Conservation (phyloP, 1,284 basidiomycete species). For the Cystobasidium pallidum region DNA sequence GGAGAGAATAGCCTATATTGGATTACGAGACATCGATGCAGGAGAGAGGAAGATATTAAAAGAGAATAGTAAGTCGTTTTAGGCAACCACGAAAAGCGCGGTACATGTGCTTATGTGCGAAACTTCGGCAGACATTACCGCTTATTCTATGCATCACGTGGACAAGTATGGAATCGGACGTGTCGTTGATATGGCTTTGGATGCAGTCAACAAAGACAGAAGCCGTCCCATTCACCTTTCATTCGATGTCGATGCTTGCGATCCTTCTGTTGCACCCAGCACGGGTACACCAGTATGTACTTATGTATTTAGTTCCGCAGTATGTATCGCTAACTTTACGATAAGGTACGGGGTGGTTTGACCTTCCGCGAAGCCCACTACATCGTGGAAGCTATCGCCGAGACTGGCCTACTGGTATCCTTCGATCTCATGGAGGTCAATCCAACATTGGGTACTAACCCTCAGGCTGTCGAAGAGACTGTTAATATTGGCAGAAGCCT, state of each 20-base stretch:
- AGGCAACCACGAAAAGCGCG: too few species aligned
- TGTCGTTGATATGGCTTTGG: conserved; percentile 93
- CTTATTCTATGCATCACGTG: conserved; percentile 97
- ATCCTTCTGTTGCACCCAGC: conserved; percentile 76
- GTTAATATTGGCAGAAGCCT: conserved; percentile 93
- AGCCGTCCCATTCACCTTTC: conserved; percentile 88
- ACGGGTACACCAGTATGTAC: conserved; percentile 86
- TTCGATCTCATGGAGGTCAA: conserved; percentile 98
- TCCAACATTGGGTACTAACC: conserved; percentile 71
- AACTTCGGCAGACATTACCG: conserved; percentile 69
- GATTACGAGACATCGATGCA: conserved; percentile 87
- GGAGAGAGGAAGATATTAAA: conserved; percentile 87
- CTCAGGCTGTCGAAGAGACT: conserved; percentile 79
- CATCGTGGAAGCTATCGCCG: conserved; percentile 90
- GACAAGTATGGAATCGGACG: conserved; percentile 95
- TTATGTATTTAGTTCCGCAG: conserved; percentile 7
- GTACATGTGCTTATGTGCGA: neutral
- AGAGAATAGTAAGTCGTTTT: conserved; percentile 65
- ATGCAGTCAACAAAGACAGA: conserved; percentile 84
- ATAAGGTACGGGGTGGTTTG: conserved; percentile 84
- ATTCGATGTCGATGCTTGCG: conserved; percentile 91
- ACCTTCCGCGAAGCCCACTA: conserved; percentile 98
- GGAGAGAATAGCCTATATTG: conserved; percentile 86
- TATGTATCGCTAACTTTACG: neutral
- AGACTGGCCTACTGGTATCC: conserved; percentile 89